Base-by-base conservation (phyloP, 164 flowering plant genomes). In the Saururus chinensis region DNA sequence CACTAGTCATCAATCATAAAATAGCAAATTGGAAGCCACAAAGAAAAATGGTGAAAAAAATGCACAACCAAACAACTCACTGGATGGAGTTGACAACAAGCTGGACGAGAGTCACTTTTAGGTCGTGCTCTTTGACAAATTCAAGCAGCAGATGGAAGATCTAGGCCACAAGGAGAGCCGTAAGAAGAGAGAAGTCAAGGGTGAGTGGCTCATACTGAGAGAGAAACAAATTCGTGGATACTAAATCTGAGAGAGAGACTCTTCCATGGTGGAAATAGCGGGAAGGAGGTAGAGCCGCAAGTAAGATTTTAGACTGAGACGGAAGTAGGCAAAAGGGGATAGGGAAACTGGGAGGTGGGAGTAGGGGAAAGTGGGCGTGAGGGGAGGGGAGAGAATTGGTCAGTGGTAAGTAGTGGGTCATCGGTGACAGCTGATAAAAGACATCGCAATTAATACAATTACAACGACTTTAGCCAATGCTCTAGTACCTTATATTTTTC, bases 121-220 rank as follows among this genome's bases (percentile, higher is more conserved):
- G 68, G 40, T 97, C 97, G 48, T 74, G 77, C 11, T 93, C 89
- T 30, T 61, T 70, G 51, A 89, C 60, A 30, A 64, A 62, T n/a
- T 49, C 7, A 16, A 86, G 42, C 22, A 76, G 51, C 1, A 83
- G 82, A 22, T 70, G 85, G 57, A 86, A 19, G 10, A 54, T 7
- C n/a, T 69, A 73, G n/a, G 95, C 92, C 45, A 84, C 13, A 21
- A 79, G 19, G 61, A 92, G 74, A 19, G 89, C 75, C 25, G 84
- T 26, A 0, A 86, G 53, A 9, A 95, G 97, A 60, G 76, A 68
- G 20, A 81, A 1, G 41, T 85, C 58, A 35, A 92, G 81, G 48
- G 73, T 70, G 19, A 89, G 67, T 37, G 98, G 98, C 69, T 93
- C 98, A 78, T 74, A 86, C 20, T 76, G 73, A 19, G 89, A 80